Conservation (phyloP, 176 grass and related monocot genomes). For the Triticum timopheevii region DNA sequence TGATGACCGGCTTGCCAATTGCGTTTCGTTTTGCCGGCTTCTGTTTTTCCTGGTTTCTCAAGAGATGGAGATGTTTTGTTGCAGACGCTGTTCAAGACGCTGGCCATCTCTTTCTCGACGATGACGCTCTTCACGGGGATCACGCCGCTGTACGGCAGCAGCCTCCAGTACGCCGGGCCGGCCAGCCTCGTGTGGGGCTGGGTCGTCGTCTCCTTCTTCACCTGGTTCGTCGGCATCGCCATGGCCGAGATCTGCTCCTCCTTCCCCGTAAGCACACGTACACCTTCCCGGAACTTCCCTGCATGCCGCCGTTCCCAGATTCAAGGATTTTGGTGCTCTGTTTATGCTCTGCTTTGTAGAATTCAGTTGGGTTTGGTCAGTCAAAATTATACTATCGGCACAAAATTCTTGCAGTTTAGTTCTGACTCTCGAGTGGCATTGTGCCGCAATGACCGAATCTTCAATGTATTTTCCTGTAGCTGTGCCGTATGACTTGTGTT, state of each 20-base stretch:
- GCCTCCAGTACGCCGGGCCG: slow-evolving; percentile 86
- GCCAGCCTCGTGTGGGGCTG: slow-evolving; percentile 93
- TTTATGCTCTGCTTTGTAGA: background rate
- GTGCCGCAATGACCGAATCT: background rate
- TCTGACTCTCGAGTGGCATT: background rate
- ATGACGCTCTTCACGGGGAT: slow-evolving; percentile 99
- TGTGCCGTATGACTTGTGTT: background rate
- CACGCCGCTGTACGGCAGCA: slow-evolving; percentile 89
- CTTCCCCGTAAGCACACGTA: slow-evolving; percentile 60
- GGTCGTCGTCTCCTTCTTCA: slow-evolving; percentile 99
- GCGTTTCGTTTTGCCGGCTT: background rate
- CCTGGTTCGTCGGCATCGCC: slow-evolving; percentile 97
- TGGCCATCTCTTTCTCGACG: slow-evolving; percentile 99
- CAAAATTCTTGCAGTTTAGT: background rate
- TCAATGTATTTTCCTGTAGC: background rate
- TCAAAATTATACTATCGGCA: background rate
- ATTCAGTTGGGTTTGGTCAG: background rate
- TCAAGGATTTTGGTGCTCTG: background rate
- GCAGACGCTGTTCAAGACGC: slow-evolving; percentile 97
- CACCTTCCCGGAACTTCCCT: background rate
- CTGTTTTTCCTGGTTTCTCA: background rate
- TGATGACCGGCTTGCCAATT: too few relatives aligned
- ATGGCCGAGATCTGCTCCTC: slow-evolving; percentile 99
- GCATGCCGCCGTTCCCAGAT: background rate
- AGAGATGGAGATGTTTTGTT: background rate